Evolutionary conservation across 2,329 filamentous ascomycete genomes (phyloP), one percentile per base, ranked within the genome.

Genomic region (Cadophora luteo-olivacea): DNA sequence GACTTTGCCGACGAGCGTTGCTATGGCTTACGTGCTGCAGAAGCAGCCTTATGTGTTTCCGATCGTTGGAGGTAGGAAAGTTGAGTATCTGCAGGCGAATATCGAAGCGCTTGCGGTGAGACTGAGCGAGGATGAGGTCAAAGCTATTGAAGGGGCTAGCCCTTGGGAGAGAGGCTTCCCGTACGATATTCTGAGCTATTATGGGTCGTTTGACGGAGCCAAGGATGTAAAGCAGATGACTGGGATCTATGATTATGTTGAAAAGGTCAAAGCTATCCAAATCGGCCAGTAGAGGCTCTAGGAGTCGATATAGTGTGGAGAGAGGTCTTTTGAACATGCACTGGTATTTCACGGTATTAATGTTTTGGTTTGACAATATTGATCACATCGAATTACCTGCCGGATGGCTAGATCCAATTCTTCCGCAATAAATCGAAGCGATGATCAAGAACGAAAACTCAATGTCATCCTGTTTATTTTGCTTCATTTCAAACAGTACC

Each of bases 31-130:
- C 16, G 38, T 16, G 38, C 14, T 45, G 38, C 38, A 45, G 14
- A 45, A 16, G 11, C 38, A 45, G 38, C 9, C 9, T 6, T 45
- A 36, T 36, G 33, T 36, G 4, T 36, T 36, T 11, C 33, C 33
- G 11, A 36, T 89, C 45, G 80, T 88, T 3, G 87, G 87, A 2
- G 84, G 84, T 0, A 80, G 86, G 6, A 89, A 87, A 72, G 76
- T 88, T 41, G 83, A 86, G 72, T 86, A 89, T 75, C 76, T 89
- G 14, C 81, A 85, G 69, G 81, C 80, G 61, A 89, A 87, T 73
- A 86, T 89, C 72, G 80, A 85, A 69, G 84, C 84, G 0, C 77
- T 89, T 24, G 79, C 79, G 19, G 78, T 88, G 67, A 79, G 81
- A 68, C 79, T 89, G 25, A 82, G 81, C 0, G 72, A 79, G 0